Percentiles rank a stretch among this genome's conserved stretches.
phyloP scores from a whole-genome alignment of 345 rosid genomes.

The Citrus sp. region DNA sequence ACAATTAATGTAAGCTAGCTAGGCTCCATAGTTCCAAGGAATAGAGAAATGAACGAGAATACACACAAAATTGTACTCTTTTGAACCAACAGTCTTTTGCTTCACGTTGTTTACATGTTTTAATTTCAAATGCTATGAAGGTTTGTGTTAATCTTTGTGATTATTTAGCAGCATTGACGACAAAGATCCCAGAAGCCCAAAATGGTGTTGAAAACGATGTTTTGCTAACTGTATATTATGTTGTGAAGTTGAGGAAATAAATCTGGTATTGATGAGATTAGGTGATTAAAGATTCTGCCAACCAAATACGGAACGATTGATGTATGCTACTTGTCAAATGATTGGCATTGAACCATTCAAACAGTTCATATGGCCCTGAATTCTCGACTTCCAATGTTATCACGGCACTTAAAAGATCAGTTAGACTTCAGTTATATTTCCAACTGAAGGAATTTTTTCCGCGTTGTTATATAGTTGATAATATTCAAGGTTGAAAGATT shows the following conservation, averaged over 20 bases:
- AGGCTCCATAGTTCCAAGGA: slow-evolving; percentile 7
- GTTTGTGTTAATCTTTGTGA: background rate
- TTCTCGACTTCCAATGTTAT: background rate
- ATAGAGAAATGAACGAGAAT: slow-evolving; percentile 10
- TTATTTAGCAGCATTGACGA: background rate
- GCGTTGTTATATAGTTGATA: background rate
- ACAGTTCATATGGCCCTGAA: no score
- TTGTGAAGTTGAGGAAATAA: background rate
- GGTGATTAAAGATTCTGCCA: background rate
- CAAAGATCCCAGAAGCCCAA: background rate
- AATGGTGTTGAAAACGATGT: background rate
- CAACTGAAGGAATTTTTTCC: background rate
- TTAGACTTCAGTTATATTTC: background rate
- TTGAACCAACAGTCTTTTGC: background rate
- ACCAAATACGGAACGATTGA: background rate
- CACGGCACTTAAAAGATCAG: background rate
- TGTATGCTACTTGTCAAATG: no score
- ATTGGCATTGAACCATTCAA: no score
- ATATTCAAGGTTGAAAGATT: background rate
- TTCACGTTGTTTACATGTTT: background rate
- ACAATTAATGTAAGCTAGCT: slow-evolving; percentile 12
- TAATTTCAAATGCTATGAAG: background rate
- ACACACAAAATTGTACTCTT: slow-evolving; percentile 3
- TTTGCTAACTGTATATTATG: background rate
- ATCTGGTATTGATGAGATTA: background rate